Conservation (phyloP, 169 alveolate genomes). For the Blepharisma undulans region DNA sequence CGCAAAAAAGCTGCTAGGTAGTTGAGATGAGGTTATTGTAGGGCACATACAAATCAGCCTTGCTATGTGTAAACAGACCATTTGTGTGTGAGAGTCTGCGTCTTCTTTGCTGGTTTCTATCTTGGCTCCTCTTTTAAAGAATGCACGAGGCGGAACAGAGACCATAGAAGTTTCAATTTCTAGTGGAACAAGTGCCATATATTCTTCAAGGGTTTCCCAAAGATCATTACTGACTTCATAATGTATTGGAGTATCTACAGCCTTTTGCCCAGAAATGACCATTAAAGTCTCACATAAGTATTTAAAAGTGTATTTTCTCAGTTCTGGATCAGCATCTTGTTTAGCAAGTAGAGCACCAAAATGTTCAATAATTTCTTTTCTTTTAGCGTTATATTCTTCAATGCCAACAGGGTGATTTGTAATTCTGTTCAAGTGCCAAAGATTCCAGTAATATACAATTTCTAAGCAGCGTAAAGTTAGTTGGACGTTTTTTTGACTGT, state of each 20-base stretch:
- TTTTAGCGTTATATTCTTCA: not conserved
- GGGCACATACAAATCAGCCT: conserved; percentile 15
- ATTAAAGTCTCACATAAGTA: conserved; percentile 29
- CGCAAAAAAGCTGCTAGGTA: conserved; percentile 25
- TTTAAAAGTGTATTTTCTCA: not conserved
- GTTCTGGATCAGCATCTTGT: not conserved
- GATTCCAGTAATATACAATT: not conserved
- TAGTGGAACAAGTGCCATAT: not conserved
- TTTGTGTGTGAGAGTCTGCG: conserved; percentile 23
- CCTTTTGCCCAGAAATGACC: conserved; percentile 6
- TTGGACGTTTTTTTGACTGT: not conserved
- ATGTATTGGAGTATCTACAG: not conserved
- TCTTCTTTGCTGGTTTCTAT: conserved; percentile 21
- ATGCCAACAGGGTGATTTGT: not conserved
- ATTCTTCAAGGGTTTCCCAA: conserved; percentile 28
- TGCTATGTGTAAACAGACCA: not conserved
- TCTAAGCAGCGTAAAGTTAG: not conserved
- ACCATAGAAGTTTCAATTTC: not conserved
- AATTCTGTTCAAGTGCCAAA: conserved; percentile 10
- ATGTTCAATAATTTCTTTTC: not conserved
- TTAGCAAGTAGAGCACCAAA: conserved; percentile 12
- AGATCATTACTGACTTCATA: conserved; percentile 21
- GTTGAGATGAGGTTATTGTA: not conserved
- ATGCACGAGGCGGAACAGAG: not conserved
- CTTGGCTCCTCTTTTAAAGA: not conserved